Evolutionary conservation across 164 flowering plant genomes (phyloP), one percentile per base, ranked within the genome.

Genomic region (Protea cynaroides): DNA sequence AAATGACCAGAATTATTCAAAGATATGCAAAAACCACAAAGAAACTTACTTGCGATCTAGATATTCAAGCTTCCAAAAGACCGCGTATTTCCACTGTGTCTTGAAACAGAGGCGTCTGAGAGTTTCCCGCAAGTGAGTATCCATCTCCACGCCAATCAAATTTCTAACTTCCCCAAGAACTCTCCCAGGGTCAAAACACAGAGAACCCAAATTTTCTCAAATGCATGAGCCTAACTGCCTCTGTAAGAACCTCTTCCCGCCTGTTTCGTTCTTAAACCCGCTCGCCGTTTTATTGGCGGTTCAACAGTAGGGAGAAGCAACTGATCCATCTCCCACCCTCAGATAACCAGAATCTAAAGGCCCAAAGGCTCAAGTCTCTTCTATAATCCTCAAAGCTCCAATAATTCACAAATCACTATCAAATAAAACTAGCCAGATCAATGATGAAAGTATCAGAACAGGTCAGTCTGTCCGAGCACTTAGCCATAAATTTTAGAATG

Each of bases 191-290:
- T 59, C 21, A 59, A 21, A 40, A 5, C 15, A 4, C 46, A 14
- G 18, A 15, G 10, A 60, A 59, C 36, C 34, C 65, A 68, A 52
- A 65, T 38, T 60, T 40, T 49, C 58, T 25, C 58, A 47, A 54
- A 38, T 52, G 51, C 66, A 36, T 3, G 60, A 49, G 25, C 40
- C 51, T 90, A 90, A 66, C 96, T 90, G 24, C 92, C 97, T 67
- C 97, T 76, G 67, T 90, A 90, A 25, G 94, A 87, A 18, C 97
- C 97, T 83, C 97, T 81, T 38, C 97, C 94, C 10, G 97, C 97
- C 68, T 90, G 97, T 61, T 90, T 83, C 81, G 87, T 90, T 75
- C 97, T 65, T 71, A 90, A 77, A 70, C 93, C 91, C 22, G 94
- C 94, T 71, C 90, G 78, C 74, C 82, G 80, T 66, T 83, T 87